Conservation (phyloP, 257 asterid genomes). For the Ajuga chamaepitys region DNA sequence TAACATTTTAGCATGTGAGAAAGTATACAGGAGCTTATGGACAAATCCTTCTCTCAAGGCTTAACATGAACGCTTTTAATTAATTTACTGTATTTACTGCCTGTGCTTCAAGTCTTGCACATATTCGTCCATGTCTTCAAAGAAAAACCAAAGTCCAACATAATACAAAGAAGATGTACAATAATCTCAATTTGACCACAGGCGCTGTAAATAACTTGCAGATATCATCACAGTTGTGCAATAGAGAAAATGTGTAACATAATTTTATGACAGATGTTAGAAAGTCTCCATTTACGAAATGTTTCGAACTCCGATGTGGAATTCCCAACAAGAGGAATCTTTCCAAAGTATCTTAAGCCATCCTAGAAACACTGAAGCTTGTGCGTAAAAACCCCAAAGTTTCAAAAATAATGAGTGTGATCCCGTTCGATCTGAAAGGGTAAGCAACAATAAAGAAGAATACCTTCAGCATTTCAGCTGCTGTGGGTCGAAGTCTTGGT, state of each 20-base stretch:
- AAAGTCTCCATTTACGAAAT: not conserved
- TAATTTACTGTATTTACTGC: not conserved
- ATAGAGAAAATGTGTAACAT: not conserved
- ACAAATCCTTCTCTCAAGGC: conserved; percentile 1
- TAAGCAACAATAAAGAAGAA: conserved; percentile 11
- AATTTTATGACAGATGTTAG: not conserved
- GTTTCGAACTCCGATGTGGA: not conserved
- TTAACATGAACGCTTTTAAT: not conserved
- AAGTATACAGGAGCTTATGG: conserved; percentile 3
- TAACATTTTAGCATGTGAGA: not conserved
- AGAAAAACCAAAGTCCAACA: not conserved
- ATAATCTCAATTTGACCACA: not conserved
- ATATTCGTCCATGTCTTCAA: not conserved
- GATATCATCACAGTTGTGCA: not conserved
- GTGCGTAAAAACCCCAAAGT: not conserved
- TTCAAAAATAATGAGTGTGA: not conserved
- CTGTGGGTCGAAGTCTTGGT: conserved; percentile 89
- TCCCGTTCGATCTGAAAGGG: not conserved
- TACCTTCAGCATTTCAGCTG: conserved; percentile 97
- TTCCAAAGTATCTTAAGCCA: not conserved
- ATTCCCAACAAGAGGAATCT: conserved; percentile 4
- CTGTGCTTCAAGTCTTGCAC: not conserved
- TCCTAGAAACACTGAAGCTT: conserved; percentile 1
- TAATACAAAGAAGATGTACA: not conserved
- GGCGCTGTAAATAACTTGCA: not conserved